Evolutionary conservation across 805 yeast species (phyloP), one percentile per base, ranked within the genome.

Genomic region (Cyberlindnera xylosilytica): DNA sequence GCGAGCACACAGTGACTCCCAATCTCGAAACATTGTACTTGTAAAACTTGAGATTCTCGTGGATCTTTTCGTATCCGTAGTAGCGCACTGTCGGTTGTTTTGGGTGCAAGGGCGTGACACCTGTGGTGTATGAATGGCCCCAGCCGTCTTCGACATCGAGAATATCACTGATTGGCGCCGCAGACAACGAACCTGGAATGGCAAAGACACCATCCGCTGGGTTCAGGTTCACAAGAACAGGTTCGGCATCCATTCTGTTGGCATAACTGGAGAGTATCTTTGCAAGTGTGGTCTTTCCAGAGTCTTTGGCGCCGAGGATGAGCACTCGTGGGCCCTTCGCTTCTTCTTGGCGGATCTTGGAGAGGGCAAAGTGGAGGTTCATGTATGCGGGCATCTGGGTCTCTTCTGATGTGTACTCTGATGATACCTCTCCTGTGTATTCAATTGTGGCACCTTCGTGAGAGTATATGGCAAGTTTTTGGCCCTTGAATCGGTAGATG

Each of bases 1-100:
- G 58, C 12, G 59, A 54, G 28, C 70, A 58, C 18, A 74, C 65
- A 22, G 62, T 50, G 5, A 55, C 56, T 17, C 68, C 65, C 28
- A 70, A 46, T 41, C 50, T 54, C 15, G 61, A 53, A 12, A 54
- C 56, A 19, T 52, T 54, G 34, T 50, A 48, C 35, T 49, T 53
- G 39, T 52, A 64, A 33, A 48, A 52, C 34, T 49, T 52, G 32
- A 55, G 58, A 59, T 88, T 88, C 11, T 78, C 81, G 1, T 63
- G 51, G 11, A 78, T 70, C 28, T 68, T 63, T 37, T 81, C 86
- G 40, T 81, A 72, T 0, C 98, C 99, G 62, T 71, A 88, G 54
- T 75, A 81, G 54, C 84, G 82, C 8, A 85, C 91, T n/a, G 84
- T 61, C 0, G 98, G 97, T 61, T 87, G 95, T 60, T 87, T 87